Percentiles rank a stretch among this genome's conserved stretches.
These are phyloP conservation scores for Lactarius trivialis DNA, from an alignment of 768 basidiomycete species.

Conservation along the genomic window DNA sequence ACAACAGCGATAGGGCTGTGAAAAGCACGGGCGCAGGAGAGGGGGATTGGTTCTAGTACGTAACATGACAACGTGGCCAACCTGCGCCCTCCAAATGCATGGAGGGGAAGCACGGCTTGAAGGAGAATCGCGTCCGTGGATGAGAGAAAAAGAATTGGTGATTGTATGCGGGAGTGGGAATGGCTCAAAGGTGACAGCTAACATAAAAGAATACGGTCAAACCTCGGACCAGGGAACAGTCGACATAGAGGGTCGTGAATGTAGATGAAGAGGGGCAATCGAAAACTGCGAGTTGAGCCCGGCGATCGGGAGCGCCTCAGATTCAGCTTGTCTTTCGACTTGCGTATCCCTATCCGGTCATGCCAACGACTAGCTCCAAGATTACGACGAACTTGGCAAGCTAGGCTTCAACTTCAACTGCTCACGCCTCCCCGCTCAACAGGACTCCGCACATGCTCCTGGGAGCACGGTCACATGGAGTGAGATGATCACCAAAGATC, in stretches of 20 bases:
- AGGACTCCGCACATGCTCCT: constrained; percentile 39
- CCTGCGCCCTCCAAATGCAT: constrained; percentile 1
- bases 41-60: constrained; percentile 20
- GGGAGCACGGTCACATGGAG: constrained; percentile 22
- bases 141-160: constrained; percentile 35
- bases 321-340: constrained; percentile 19
- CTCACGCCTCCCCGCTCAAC: constrained; percentile 41
- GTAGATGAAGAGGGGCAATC: constrained; percentile 13
- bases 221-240: constrained; percentile 19
- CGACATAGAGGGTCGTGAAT: constrained; percentile 16
- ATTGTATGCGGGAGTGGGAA: constrained; percentile 31
- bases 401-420: constrained; percentile 30
- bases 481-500: constrained; percentile 40
- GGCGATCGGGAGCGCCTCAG: constrained; percentile 14
- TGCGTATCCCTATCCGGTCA: constrained; percentile 33
- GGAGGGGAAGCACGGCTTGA: constrained; percentile 35
- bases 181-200: constrained; percentile 18
- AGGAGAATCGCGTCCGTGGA: constrained; percentile 72
- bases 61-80: constrained; percentile 11
- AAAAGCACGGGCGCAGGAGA: constrained; percentile 28
- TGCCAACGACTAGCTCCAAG: constrained; percentile 35
- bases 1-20: constrained; percentile 20
- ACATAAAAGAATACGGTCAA: constrained; percentile 17
- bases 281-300: constrained; percentile 10
- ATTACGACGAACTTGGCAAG: constrained; percentile 29